phyloP scores from a whole-genome alignment of 345 rosid species.

The Iberis pinnata region DNA sequence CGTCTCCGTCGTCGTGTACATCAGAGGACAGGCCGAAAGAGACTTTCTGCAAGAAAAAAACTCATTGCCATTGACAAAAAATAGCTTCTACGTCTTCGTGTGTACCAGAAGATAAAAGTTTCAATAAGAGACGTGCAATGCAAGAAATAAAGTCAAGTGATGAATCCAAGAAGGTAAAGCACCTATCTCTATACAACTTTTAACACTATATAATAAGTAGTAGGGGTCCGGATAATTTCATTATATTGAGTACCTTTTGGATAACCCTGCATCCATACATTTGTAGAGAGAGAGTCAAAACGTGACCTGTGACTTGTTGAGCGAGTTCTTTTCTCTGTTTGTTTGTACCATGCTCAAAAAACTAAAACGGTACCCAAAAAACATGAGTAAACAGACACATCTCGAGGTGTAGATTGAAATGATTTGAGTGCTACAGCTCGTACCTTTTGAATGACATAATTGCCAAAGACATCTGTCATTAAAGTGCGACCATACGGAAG shows the following conservation, averaged over 20 bases:
- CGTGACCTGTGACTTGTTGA: slow-evolving; percentile 72
- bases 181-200: slow-evolving; percentile 1
- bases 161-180: too few species aligned
- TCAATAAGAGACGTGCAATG: too few species aligned
- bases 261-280: slow-evolving; percentile 99
- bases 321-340: slow-evolving; percentile 76
- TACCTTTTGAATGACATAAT: slow-evolving; percentile 94
- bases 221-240: neutral
- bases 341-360: slow-evolving; percentile 83
- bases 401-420: neutral
- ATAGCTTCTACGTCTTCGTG: too few species aligned
- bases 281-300: slow-evolving; percentile 80
- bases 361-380: slow-evolving; percentile 45
- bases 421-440: slow-evolving; percentile 2
- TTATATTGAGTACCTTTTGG: slow-evolving; percentile 61
- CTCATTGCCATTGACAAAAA: too few species aligned
- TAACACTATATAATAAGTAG: neutral
- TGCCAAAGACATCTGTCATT: slow-evolving; percentile 99
- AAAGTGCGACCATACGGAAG: slow-evolving; percentile 68
- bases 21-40: too few species aligned
- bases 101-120: too few species aligned
- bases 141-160: too few species aligned
- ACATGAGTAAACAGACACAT: slow-evolving; percentile 14
- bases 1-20: too few species aligned
- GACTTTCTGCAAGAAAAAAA: too few species aligned